Evolutionary conservation across 2,329 filamentous ascomycete genomes (phyloP).

Genomic region (Chalaropsis thielavioides): DNA sequence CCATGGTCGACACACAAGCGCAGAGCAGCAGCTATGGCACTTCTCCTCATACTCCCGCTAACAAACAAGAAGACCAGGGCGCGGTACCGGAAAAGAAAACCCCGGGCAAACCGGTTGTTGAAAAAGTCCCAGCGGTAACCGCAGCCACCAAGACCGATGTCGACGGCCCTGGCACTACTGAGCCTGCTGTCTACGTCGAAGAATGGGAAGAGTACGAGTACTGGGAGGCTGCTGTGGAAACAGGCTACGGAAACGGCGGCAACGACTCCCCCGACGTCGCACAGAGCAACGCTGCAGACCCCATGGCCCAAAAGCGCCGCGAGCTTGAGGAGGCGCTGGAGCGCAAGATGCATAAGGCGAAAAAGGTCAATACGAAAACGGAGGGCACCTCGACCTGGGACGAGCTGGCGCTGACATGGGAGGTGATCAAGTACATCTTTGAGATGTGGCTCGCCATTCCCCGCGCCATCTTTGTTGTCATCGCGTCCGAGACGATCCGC

Average conservation of each 20-base stretch:
- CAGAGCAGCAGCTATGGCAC: conserved; percentile 21
- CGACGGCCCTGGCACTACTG: background rate
- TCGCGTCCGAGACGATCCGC: conserved; percentile 32
- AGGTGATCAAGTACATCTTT: conserved; percentile 21
- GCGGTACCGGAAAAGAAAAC: background rate
- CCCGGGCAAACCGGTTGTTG: background rate
- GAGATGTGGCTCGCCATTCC: conserved; percentile 56
- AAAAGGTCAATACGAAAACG: conserved; percentile 30
- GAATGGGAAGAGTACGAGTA: conserved; percentile 11
- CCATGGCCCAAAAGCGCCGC: background rate
- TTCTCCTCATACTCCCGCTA: background rate
- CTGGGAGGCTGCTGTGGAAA: conserved; percentile 9
- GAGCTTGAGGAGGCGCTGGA: conserved; percentile 24
- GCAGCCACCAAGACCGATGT: background rate
- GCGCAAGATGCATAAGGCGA: conserved; percentile 19
- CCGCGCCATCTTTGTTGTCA: conserved; percentile 22
- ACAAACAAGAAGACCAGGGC: background rate
- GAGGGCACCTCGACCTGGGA: conserved; percentile 23
- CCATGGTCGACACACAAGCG: conserved; percentile 32
- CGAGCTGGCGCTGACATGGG: conserved; percentile 22
- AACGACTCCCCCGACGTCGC: conserved; percentile 21
- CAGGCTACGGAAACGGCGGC: background rate
- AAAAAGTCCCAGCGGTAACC: background rate
- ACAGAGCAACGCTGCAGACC: conserved; percentile 17
- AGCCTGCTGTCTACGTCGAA: conserved; percentile 1